phyloP scores from a whole-genome alignment of 2,329 filamentous ascomycete species.

The Beauveria pseudobassiana region DNA sequence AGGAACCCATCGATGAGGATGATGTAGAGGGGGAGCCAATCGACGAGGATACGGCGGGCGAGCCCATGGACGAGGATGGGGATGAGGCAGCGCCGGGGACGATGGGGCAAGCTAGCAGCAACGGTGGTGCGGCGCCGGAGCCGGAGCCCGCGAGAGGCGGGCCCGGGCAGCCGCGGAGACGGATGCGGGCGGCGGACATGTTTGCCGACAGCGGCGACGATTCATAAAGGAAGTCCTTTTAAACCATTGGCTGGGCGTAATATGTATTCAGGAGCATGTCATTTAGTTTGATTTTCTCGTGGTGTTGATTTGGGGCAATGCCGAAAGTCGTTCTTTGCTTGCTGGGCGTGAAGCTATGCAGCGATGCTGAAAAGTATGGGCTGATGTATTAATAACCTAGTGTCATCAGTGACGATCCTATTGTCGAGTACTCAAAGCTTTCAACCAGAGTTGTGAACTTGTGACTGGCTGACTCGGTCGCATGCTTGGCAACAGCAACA shows the following conservation, averaged over 20 bases:
- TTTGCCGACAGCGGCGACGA: conserved; percentile 67
- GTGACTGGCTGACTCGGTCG: neutral
- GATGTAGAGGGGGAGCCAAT: conserved; percentile 34
- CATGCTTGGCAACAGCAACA: neutral
- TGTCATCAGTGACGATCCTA: neutral
- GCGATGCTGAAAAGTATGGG: neutral
- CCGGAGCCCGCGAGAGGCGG: conserved; percentile 11
- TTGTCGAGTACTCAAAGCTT: neutral
- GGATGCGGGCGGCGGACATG: conserved; percentile 77
- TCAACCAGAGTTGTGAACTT: neutral
- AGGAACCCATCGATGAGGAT: conserved; percentile 34
- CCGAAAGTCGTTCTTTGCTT: neutral
- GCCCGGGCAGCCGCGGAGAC: conserved; percentile 40
- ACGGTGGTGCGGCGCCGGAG: conserved; percentile 24
- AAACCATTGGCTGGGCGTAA: neutral
- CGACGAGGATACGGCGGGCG: conserved; percentile 33
- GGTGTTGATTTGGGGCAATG: neutral
- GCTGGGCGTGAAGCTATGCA: neutral
- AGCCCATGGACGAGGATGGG: conserved; percentile 31
- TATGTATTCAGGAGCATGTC: neutral
- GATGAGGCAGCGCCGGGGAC: conserved; percentile 24
- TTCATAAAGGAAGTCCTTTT: neutral
- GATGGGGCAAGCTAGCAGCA: conserved; percentile 18
- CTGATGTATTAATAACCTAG: neutral
- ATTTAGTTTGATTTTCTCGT: neutral